Evolutionary conservation across 2,329 filamentous ascomycete species (phyloP), one percentile per base, ranked within the genome.

Genomic region (Blumeriella jaapii): DNA sequence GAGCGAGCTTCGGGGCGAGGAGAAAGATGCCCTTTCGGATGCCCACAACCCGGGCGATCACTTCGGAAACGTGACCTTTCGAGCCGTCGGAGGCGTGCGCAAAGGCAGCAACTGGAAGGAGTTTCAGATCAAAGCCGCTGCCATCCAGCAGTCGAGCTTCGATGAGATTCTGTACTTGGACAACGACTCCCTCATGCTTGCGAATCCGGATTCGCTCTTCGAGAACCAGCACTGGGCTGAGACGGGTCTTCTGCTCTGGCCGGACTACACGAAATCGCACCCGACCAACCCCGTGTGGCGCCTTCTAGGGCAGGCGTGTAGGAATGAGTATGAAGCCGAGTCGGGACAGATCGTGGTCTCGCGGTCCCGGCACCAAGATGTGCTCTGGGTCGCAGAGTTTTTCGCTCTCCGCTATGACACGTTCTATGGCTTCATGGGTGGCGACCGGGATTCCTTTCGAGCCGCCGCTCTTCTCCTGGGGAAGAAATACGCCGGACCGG

Each of bases 341-440:
- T 42, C 39, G 10, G 44, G 44, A 5, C 44, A 46, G 25, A 36
- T 46, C 10, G 16, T 44, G 11, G 42, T 46, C 35, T 42, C 39
- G 19, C 36, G 41, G 8, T 29, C 31, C 6, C 29, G 23, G 3
- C 42, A 47, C 16, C 42, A 45, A 31, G 42, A 45, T 33, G 9
- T 45, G 3, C 23, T 47, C 12, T 46, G 42, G 45, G n/a, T 47
- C 4, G 41, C 41, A 7, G 45, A 44, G 27, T 47, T 40, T 36
- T 47, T 47, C 23, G 42, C 40, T 5, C 1, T 44, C 5, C 18
- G 42, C 6, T 38, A 47, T 31, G 28, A 38, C n/a, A 29, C 38
- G 8, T 47, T 35, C 15, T 45, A 47, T 28, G 40, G 36, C 5
- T 47, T 47, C 14, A 40, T 47, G 45, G 42, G 40, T 12, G 45